A percentile compares a stretch with the other conserved stretches of the same genome.
Conservation (phyloP, 2,329 filamentous ascomycete genomes). For the Diplodia mutila region DNA sequence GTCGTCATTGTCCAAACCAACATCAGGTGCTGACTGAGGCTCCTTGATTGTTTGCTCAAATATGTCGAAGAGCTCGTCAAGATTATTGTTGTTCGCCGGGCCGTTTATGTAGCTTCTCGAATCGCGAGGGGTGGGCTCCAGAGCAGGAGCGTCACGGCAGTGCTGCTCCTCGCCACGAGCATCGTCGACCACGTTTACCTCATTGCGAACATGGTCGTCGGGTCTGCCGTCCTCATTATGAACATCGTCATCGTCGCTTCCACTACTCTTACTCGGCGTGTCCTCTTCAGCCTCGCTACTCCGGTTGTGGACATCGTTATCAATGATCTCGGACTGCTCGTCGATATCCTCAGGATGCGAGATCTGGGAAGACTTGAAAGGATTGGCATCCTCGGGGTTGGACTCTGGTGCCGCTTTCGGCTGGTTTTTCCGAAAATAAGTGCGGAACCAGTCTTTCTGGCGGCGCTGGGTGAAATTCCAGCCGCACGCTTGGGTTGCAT, state of each 20-base stretch:
- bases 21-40: neutral
- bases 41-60: neutral
- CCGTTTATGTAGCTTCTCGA: neutral
- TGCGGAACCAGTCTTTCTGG: conserved; percentile 45
- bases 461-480: conserved; percentile 43
- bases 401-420: neutral
- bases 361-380: neutral
- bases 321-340: neutral
- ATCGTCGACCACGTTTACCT: neutral
- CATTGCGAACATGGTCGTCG: neutral
- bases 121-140: neutral
- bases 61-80: neutral
- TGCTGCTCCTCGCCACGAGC: neutral
- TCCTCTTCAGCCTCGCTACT: neutral
- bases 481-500: conserved; percentile 46
- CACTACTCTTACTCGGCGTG: too few species aligned
- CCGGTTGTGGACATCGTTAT: neutral
- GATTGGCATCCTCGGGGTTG: neutral
- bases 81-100: neutral
- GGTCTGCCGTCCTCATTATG: neutral
- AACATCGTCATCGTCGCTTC: too few species aligned
- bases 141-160: neutral
- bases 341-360: neutral
- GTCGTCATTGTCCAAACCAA: neutral
- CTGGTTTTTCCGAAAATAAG: conserved; percentile 12